A percentile compares a stretch with the other conserved stretches of the same genome.
These are phyloP conservation scores for Cardamine chenopodiifolia DNA, from an alignment of 345 rosid genomes.

Conservation along the genomic window DNA sequence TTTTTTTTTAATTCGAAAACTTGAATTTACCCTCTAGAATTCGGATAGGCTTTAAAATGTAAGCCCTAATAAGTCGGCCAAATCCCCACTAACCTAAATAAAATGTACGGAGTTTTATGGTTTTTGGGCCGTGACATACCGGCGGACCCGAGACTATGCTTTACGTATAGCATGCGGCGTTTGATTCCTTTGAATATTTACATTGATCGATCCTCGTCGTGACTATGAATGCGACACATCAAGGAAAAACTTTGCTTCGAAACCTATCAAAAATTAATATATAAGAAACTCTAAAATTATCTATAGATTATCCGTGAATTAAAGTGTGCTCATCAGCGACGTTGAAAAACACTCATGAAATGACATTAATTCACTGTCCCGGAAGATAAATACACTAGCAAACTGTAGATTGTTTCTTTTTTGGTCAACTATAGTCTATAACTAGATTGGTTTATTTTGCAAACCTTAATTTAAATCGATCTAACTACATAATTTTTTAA, in stretches of 20 bases:
- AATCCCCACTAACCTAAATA: neutral
- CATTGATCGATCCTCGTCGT: constrained; percentile 4
- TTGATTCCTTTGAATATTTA: neutral
- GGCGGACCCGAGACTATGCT: neutral
- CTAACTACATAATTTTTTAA: neutral
- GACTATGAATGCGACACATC: constrained; percentile 14
- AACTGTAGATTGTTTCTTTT: neutral
- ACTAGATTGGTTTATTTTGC: neutral
- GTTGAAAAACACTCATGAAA: neutral
- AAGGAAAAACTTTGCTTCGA: neutral
- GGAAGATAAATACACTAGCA: neutral
- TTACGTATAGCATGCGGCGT: neutral
- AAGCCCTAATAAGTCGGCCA: neutral
- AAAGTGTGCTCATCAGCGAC: neutral
- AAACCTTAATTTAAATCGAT: neutral
- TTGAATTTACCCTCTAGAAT: neutral
- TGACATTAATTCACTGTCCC: constrained; percentile 16
- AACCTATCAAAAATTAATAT: neutral
- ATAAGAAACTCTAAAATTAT: neutral
- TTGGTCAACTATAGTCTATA: neutral
- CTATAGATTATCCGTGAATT: neutral
- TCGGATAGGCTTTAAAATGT: neutral
- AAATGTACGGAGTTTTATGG: neutral
- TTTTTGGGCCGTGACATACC: neutral
- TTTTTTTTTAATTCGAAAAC: too few species aligned